Evolutionary conservation across 1,139 yeast genomes (phyloP).

Genomic region (Barnettozyma hawaiiensis): DNA sequence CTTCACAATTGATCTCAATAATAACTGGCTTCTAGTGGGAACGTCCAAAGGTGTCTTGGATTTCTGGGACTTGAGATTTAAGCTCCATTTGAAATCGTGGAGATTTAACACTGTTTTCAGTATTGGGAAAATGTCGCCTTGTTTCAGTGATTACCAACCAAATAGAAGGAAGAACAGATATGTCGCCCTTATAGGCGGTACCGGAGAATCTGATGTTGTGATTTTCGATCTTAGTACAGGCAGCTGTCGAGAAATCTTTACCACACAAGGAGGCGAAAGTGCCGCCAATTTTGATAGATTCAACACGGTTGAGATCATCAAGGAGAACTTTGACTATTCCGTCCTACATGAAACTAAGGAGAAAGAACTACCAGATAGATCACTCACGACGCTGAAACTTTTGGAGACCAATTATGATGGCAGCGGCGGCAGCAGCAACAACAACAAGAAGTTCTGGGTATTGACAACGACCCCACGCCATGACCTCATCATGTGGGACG

Average conservation of each 20-base stretch:
- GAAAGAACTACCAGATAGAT: slow-evolving; percentile 9
- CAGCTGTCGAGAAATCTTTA: slow-evolving; percentile 54
- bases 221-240: slow-evolving; percentile 73
- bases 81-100: slow-evolving; percentile 56
- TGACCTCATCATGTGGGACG: slow-evolving; percentile 45
- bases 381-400: slow-evolving; percentile 27
- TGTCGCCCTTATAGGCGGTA: slow-evolving; percentile 63
- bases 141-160: slow-evolving; percentile 35
- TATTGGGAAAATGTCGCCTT: slow-evolving; percentile 40
- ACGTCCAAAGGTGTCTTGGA: slow-evolving; percentile 68
- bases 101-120: slow-evolving; percentile 44
- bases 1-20: slow-evolving; percentile 50
- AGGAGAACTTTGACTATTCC: slow-evolving; percentile 6
- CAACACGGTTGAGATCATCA: slow-evolving; percentile 14
- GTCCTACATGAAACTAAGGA: slow-evolving; percentile 6
- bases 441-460: slow-evolving; percentile 24
- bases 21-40: slow-evolving; percentile 66
- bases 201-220: slow-evolving; percentile 51
- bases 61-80: slow-evolving; percentile 79
- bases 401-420: slow-evolving; percentile 21
- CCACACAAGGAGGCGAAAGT: slow-evolving; percentile 32
- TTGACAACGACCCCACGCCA: slow-evolving; percentile 35
- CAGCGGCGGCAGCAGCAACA: too few species aligned
- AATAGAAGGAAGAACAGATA: slow-evolving; percentile 34
- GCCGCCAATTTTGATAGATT: slow-evolving; percentile 37